Base-by-base conservation (phyloP, 2,329 filamentous ascomycete species). In the Diplodia sapinea region DNA sequence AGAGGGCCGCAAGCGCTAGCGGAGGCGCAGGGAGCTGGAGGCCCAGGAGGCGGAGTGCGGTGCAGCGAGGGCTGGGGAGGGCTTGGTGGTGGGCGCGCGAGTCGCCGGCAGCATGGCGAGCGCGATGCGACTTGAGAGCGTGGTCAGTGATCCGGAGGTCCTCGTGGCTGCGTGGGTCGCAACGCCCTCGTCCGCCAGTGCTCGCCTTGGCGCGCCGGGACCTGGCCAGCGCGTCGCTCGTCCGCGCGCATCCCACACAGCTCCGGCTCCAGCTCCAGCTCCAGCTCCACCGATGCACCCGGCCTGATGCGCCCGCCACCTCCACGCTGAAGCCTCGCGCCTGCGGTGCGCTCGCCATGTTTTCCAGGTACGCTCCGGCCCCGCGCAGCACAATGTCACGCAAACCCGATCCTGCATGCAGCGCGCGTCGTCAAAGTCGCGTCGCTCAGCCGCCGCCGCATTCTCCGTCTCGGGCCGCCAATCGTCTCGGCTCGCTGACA, bases 81-180 rank as follows among this genome's bases (percentile, higher is more conserved):
- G 13, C 17, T 50, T 23, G 49, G 62, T 33, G 49, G 49, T 54
- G 49, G 26, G 65, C 65, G 65, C 15, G 33, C 47, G 26, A 61
- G 65, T 52, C 47, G 65, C 65, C 54, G 26, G 65, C 33, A 51
- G 65, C 65, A 67, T 67, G 65, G 49, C 56, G 65, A 67, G 65
- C 36, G 56, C 54, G 49, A 67, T 61, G 65, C 65, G 55, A 61
- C 38, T 52, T 47, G 20, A 51, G 64, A 31, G 38, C 38, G 51
- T 50, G 56, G 38, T 63, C 59, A 51, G 59, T 33, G 59, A 65
- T 65, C 38, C 17, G 38, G 57, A 62, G 57, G 26, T 62, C 40
- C 57, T 62, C 57, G 57, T 62, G 57, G 57, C 57, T 49, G 57
- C 57, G 33, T 47, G 61, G 47, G 17, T 38, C 26, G 29, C 43